A percentile compares a stretch with the other conserved stretches of the same genome.
phyloP scores from a whole-genome alignment of 495 filamentous ascomycete species.

The Aspergillus carlsbadensis region DNA sequence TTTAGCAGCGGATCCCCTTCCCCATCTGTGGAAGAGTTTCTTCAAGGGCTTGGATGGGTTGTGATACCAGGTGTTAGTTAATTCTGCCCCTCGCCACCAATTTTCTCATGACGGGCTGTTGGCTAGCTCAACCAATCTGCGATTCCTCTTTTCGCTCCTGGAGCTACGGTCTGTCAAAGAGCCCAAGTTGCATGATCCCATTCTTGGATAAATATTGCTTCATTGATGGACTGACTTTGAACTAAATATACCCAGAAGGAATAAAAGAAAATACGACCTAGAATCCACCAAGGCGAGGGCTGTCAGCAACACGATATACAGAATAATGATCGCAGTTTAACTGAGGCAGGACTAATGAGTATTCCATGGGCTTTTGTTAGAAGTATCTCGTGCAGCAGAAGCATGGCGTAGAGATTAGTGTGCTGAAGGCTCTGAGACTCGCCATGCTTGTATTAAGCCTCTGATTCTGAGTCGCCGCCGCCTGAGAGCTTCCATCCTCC shows the following conservation, averaged over 20 bases:
- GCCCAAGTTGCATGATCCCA: neutral
- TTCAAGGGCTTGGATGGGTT: constrained; percentile 9
- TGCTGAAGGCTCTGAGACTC: too few relatives aligned
- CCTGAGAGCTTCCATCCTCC: too few relatives aligned
- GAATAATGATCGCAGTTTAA: neutral
- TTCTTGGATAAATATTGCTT: neutral
- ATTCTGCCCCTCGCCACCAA: neutral
- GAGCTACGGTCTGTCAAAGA: neutral
- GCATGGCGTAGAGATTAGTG: too few relatives aligned
- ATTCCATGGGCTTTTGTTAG: neutral
- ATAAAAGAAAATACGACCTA: neutral
- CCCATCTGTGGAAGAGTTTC: constrained; percentile 2
- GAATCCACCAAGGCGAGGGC: neutral
- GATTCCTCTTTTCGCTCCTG: neutral
- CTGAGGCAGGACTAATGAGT: neutral
- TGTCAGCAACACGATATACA: neutral
- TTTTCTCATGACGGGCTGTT: constrained; percentile 1
- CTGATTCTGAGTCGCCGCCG: too few relatives aligned
- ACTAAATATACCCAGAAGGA: neutral
- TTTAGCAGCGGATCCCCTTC: neutral
- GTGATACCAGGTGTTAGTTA: neutral
- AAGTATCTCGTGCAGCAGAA: too few relatives aligned
- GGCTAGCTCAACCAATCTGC: neutral
- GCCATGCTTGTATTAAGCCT: too few relatives aligned
- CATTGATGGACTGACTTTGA: neutral